Conservation (phyloP, 1,284 basidiomycete species). For the Golubevia pallescens region DNA sequence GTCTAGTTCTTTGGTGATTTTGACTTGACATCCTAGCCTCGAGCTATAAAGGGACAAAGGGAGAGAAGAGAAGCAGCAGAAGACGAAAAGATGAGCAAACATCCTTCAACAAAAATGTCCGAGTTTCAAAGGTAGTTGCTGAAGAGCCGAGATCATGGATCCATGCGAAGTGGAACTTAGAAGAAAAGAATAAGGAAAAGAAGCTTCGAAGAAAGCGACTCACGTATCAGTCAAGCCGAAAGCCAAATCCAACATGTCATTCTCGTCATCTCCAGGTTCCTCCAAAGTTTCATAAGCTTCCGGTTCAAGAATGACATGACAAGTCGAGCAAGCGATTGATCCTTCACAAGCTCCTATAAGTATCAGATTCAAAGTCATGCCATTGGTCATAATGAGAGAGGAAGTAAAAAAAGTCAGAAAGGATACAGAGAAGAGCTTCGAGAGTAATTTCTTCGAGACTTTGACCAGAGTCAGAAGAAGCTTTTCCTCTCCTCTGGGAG, state of each 20-base stretch:
- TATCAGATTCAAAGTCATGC: background rate
- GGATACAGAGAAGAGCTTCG: too few species aligned
- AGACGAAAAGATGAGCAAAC: background rate
- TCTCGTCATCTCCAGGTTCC: conserved; percentile 95
- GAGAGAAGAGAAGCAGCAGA: background rate
- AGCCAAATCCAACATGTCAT: conserved; percentile 90
- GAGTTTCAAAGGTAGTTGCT: background rate
- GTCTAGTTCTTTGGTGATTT: conserved; percentile 80
- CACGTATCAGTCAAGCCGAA: conserved; percentile 95
- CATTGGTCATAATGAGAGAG: too few species aligned
- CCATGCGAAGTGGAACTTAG: too few species aligned
- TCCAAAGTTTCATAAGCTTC: conserved; percentile 83
- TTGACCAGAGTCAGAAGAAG: too few species aligned
- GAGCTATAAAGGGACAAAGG: conserved; percentile 64
- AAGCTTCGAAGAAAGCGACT: too few species aligned
- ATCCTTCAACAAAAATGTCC: background rate
- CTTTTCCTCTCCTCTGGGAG: too few species aligned
- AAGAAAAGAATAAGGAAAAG: too few species aligned
- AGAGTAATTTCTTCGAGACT: too few species aligned
- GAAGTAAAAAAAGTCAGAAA: too few species aligned
- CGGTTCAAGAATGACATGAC: conserved; percentile 86
- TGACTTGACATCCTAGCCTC: conserved; percentile 77
- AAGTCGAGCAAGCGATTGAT: conserved; percentile 95
- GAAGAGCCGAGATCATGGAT: background rate
- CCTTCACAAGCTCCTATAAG: conserved; percentile 75